Evolutionary conservation across 2,329 filamentous ascomycete genomes (phyloP), one percentile per base, ranked within the genome.

Genomic region (Exophiala bonariae): DNA sequence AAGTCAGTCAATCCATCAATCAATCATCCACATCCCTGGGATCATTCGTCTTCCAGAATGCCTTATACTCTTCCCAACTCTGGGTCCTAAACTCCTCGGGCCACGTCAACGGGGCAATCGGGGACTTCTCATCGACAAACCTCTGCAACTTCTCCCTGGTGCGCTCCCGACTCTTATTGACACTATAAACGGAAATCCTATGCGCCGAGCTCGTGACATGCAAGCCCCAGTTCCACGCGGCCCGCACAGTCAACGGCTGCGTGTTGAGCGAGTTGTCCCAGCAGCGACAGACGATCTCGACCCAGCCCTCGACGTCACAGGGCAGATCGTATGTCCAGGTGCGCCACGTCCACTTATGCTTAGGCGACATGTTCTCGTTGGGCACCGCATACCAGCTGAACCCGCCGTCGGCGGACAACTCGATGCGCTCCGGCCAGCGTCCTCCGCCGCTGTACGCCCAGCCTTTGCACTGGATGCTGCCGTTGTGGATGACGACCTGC

Each of bases 311-410:
- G 0, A 73, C 74, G 40, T 83, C 79, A 46, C 80, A 79, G 0
- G 83, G 83, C 1, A 87, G 59, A 2, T 84, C 79, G 1, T 76
- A 73, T 44, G 78, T 68, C 84, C 83, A 87, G 0, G 73, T 74
- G 11, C 83, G 67, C 84, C 83, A 88, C 0, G 79, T 75, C 58
- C 78, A 80, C 38, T 74, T 79, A 36, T 79, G 76, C 64, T 87
- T 87, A 55, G 71, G 73, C 2, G 75, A 79, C 50, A 87, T 50
- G 2, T 83, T 80, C 36, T 82, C 74, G 1, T 68, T 66, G 0
- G 82, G 82, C 0, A 85, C 78, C 9, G 76, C 70, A 50, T 85
- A 85, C 83, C 82, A 86, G 9, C 74, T 75, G 52, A 73, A 78
- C 0, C 83, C 82, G 0, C 83, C 83, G 54, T 86, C 82, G 0